Base-by-base conservation (phyloP, 148 eudicot species). In the Mesembryanthemum crystallinum region DNA sequence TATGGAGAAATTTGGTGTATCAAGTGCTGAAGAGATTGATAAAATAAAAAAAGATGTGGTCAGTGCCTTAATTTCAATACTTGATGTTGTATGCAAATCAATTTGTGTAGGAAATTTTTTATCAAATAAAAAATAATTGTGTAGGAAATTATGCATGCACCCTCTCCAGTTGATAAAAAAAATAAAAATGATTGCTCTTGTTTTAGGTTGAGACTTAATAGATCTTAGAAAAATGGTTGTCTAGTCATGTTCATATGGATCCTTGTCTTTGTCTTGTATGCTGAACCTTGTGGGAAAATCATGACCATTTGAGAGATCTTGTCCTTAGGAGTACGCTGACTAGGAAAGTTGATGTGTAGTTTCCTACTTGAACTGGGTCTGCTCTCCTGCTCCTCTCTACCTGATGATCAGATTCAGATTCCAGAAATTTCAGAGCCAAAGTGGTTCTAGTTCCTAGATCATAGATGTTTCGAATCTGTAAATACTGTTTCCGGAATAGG, bases 1-100 rank as follows among this genome's bases (percentile, higher is more conserved):
- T 83, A 75, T 77, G 27, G 99, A 95, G 84, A 95, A 95, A 84
- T 95, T 95, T 80, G 91, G 83, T 62, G 76, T 78, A 55, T 81
- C 92, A 35, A 86, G 80, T 54, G 85, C 88, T 0, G 83, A 82
- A 76, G 88, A 92, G 77, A 86, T 92, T 27, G 90, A 89, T 24
- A 81, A 86, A 81, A 83, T 88, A 30, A 88, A 82, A 77, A 82
- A 82, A 70, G 96, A 92, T 29, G 85, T 86, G 78, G 98, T 95
- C 77, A 88, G 97, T 89, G 55, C 57, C 57, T 28, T 82, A 43
- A 42, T 74, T 75, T 64, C 12, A 33, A 73, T 54, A 52, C 73
- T 64, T 17, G 30, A 8, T n/a, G 17, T 28, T 17, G 30, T 25
- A 25, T 8, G 39, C 28, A 45, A 72, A 37, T 72, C 55, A 37